These are phyloP conservation scores for Saussurea involucrata DNA, from an alignment of 129 eudicot genomes.

Conservation along the genomic window DNA sequence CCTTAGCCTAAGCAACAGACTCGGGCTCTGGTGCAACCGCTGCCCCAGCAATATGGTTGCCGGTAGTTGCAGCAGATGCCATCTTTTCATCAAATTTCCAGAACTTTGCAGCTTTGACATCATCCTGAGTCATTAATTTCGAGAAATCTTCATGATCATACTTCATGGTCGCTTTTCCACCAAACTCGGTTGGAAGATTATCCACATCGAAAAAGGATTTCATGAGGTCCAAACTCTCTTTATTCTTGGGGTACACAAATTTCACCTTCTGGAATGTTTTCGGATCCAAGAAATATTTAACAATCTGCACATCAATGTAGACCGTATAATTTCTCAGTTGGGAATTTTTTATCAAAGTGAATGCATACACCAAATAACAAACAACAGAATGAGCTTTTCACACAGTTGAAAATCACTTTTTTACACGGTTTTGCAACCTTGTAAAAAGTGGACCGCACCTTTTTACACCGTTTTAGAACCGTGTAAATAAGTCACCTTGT, in stretches of 20 bases:
- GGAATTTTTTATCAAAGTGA: neutral
- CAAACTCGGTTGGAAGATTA: conserved; percentile 58
- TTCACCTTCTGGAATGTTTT: conserved; percentile 62
- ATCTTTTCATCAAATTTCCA: conserved; percentile 53
- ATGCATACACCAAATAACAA: neutral
- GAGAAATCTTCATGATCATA: conserved; percentile 64
- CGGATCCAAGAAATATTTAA: conserved; percentile 59
- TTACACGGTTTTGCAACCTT: too few relatives aligned
- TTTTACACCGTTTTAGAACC: too few relatives aligned
- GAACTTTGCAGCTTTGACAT: conserved; percentile 39
- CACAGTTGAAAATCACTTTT: neutral
- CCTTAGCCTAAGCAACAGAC: conserved; percentile 25
- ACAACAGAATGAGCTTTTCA: neutral
- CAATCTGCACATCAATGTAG: conserved; percentile 33
- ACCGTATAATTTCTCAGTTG: neutral
- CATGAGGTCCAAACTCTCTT: conserved; percentile 58
- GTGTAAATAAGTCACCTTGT: too few relatives aligned
- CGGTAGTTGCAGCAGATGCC: neutral
- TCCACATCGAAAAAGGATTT: conserved; percentile 49
- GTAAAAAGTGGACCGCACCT: too few relatives aligned
- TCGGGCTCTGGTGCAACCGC: conserved; percentile 45
- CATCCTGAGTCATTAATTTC: conserved; percentile 59
- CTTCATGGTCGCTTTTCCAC: conserved; percentile 51
- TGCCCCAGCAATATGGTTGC: conserved; percentile 28
- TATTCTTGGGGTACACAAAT: conserved; percentile 62